A percentile compares a stretch with the other conserved stretches of the same genome.
Conservation (phyloP, 768 basidiomycete genomes). For the Lactifluus volemus region DNA sequence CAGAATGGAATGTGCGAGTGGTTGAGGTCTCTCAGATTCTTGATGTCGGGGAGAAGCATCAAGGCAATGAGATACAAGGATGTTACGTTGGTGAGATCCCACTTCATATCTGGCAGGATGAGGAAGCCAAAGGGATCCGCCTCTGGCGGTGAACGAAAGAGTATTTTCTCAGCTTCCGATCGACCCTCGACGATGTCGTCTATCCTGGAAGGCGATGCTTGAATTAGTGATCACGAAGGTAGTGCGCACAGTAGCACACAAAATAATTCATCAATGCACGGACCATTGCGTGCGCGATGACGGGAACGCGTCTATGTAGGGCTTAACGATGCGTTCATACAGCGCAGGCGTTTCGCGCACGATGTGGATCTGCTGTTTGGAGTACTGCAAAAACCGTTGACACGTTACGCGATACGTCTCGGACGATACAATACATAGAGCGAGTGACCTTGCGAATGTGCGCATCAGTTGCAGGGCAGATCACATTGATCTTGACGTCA, state of each 20-base stretch:
- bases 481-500: constrained; percentile 77
- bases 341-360: constrained; percentile 78
- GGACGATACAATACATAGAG: background rate
- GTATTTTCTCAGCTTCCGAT: constrained; percentile 65
- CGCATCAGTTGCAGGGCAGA: constrained; percentile 82
- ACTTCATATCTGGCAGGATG: constrained; percentile 94
- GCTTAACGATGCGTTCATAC: constrained; percentile 61
- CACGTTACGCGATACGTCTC: background rate
- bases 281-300: constrained; percentile 76
- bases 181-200: constrained; percentile 70
- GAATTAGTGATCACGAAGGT: background rate
- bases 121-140: constrained; percentile 51
- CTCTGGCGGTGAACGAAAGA: constrained; percentile 41
- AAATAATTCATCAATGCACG: background rate
- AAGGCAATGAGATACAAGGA: constrained; percentile 85
- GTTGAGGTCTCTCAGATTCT: constrained; percentile 69
- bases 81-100: constrained; percentile 71
- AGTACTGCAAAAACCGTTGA: constrained; percentile 46
- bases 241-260: background rate
- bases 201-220: constrained; percentile 48
- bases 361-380: constrained; percentile 59
- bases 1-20: constrained; percentile 57
- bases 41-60: constrained; percentile 49
- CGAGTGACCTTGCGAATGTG: constrained; percentile 71
- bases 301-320: constrained; percentile 74